phyloP scores from a whole-genome alignment of 345 rosid species.

The Euphorbia peplus region DNA sequence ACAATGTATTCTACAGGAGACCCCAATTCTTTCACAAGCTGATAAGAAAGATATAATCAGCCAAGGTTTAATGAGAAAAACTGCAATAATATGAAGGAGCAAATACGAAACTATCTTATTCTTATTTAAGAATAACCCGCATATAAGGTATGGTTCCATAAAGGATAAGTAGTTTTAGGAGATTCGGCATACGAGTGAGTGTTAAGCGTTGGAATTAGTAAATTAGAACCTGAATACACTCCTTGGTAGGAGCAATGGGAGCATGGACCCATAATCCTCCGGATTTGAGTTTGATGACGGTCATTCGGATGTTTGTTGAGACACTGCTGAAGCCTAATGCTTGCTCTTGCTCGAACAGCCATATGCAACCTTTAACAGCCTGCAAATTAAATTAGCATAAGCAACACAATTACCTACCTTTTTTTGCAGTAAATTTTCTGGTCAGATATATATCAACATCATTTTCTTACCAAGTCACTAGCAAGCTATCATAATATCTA shows the following conservation, averaged over 20 bases:
- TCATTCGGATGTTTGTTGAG: constrained; percentile 91
- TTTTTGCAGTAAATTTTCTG: background rate
- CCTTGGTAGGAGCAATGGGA: constrained; percentile 97
- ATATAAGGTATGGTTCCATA: background rate
- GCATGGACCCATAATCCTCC: constrained; percentile 99
- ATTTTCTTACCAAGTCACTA: background rate
- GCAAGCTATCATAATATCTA: background rate
- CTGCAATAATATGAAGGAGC: background rate
- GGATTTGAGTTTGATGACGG: constrained; percentile 89
- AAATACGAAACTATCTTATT: background rate
- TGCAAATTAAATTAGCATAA: constrained; percentile 18
- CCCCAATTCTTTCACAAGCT: constrained; percentile 85
- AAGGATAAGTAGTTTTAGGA: background rate
- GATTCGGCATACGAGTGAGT: background rate
- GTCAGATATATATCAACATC: background rate
- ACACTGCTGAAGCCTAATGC: constrained; percentile 98
- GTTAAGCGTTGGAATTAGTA: background rate
- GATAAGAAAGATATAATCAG: constrained; percentile 23
- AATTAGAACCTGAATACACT: constrained; percentile 69
- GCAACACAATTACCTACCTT: background rate
- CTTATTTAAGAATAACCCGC: background rate
- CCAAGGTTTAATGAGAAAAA: constrained; percentile 14
- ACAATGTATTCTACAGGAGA: constrained; percentile 85
- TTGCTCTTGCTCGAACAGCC: constrained; percentile 98
- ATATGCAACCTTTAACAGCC: constrained; percentile 84